phyloP scores from a whole-genome alignment of 2,329 filamentous ascomycete species.

The Drechmeria coniospora region DNA sequence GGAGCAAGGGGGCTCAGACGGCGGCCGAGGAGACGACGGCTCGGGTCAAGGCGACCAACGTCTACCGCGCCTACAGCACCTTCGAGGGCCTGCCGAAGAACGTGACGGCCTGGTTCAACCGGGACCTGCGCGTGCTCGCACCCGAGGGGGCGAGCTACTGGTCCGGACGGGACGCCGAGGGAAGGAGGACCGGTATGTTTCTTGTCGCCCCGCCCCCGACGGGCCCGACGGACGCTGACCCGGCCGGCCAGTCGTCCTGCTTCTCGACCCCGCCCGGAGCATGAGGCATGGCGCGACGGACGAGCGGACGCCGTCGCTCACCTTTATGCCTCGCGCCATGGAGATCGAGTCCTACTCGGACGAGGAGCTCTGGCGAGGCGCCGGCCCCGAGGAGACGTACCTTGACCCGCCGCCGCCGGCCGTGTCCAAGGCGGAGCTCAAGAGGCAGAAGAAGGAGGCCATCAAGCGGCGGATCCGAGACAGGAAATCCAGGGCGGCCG shows the following conservation, averaged over 20 bases:
- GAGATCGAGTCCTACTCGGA: conserved; percentile 14
- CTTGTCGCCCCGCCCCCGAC: not conserved
- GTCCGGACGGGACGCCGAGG: conserved; percentile 7
- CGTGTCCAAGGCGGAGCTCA: conserved; percentile 6
- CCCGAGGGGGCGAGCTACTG: conserved; percentile 13
- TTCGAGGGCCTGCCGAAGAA: conserved; percentile 11
- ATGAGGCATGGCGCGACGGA: conserved; percentile 10
- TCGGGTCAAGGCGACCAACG: conserved; percentile 9
- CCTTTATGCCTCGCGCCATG: conserved; percentile 14
- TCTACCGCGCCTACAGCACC: conserved; percentile 13
- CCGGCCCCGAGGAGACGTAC: conserved; percentile 11
- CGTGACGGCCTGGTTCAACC: conserved; percentile 9
- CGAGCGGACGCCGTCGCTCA: conserved; percentile 9
- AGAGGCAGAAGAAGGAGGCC: conserved; percentile 6
- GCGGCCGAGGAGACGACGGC: conserved; percentile 1
- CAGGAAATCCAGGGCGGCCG: not conserved
- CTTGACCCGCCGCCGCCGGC: conserved; percentile 11
- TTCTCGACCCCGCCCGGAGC: conserved; percentile 8
- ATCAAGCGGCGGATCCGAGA: conserved; percentile 4
- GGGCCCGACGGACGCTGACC: not conserved
- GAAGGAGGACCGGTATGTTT: conserved; percentile 9
- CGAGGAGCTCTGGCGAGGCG: conserved; percentile 12
- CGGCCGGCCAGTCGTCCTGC: not conserved
- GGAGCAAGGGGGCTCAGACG: conserved; percentile 1
- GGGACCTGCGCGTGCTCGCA: conserved; percentile 13